Conservation (phyloP, 345 rosid genomes). For the Linum usitatissimum region DNA sequence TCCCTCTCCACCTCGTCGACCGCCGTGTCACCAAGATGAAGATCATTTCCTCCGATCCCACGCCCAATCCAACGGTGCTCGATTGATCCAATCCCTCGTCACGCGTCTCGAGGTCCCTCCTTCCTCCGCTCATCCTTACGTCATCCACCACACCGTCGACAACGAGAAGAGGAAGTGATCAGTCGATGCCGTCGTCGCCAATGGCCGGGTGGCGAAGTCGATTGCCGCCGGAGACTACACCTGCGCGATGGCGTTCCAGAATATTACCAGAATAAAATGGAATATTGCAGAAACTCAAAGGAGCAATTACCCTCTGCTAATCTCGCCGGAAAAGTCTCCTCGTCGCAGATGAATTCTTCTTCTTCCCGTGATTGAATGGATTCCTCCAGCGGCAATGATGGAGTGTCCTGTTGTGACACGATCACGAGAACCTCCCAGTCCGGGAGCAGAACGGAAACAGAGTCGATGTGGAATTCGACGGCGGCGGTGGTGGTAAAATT, state of each 20-base stretch:
- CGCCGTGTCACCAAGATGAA: conserved; percentile 57
- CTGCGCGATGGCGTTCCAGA: conserved; percentile 57
- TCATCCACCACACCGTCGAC: conserved; percentile 36
- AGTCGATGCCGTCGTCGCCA: conserved; percentile 50
- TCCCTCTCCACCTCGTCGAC: conserved; percentile 51
- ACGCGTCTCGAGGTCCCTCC: conserved; percentile 38
- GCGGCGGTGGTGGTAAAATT: background rate
- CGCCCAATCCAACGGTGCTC: conserved; percentile 45
- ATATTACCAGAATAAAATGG: too few species aligned
- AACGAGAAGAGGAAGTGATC: conserved; percentile 24
- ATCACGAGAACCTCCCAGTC: conserved; percentile 66
- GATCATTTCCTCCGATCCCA: conserved; percentile 57
- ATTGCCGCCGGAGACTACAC: conserved; percentile 45
- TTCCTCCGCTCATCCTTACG: conserved; percentile 32
- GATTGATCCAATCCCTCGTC: conserved; percentile 38
- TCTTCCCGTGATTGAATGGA: background rate
- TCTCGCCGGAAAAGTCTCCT: conserved; percentile 38
- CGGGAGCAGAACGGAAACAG: conserved; percentile 52
- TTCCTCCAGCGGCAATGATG: conserved; percentile 5
- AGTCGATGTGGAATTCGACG: background rate
- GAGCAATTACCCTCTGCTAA: too few species aligned
- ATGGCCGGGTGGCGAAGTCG: conserved; percentile 46
- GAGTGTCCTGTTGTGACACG: conserved; percentile 7
- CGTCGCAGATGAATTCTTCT: conserved; percentile 27
- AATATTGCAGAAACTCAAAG: too few species aligned